These are phyloP conservation scores for Aspergillus japonicus DNA, from an alignment of 2,329 filamentous ascomycete species.

Conservation along the genomic window DNA sequence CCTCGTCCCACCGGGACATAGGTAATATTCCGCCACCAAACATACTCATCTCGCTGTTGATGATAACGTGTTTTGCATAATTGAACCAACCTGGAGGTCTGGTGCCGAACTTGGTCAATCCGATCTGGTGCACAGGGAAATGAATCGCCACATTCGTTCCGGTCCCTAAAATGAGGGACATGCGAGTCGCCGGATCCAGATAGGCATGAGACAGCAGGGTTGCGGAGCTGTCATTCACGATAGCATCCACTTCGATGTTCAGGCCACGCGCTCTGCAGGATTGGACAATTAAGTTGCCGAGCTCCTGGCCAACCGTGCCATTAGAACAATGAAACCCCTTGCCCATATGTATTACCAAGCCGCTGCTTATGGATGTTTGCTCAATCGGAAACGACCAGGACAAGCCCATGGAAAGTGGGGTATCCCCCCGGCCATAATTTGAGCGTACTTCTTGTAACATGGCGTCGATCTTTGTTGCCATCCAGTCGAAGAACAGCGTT, in stretches of 20 bases:
- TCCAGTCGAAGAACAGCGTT: slow-evolving; percentile 64
- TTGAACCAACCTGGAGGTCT: slow-evolving; percentile 57
- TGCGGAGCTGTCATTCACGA: slow-evolving; percentile 64
- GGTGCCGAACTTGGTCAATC: slow-evolving; percentile 55
- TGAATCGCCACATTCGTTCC: slow-evolving; percentile 65
- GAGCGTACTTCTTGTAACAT: slow-evolving; percentile 49
- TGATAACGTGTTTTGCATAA: slow-evolving; percentile 59
- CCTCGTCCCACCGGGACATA: slow-evolving; percentile 61
- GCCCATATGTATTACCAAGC: slow-evolving; percentile 61
- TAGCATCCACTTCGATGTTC: slow-evolving; percentile 60
- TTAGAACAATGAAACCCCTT: slow-evolving; percentile 64
- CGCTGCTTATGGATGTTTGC: slow-evolving; percentile 60
- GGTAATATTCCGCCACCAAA: slow-evolving; percentile 59
- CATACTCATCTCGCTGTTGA: slow-evolving; percentile 68
- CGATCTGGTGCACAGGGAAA: slow-evolving; percentile 56
- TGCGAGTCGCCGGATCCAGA: slow-evolving; percentile 58
- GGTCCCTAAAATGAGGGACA: slow-evolving; percentile 64
- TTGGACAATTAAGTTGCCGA: slow-evolving; percentile 58
- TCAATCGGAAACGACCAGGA: slow-evolving; percentile 68
- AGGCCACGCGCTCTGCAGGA: slow-evolving; percentile 56
- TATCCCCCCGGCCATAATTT: slow-evolving; percentile 38
- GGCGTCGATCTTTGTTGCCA: slow-evolving; percentile 59
- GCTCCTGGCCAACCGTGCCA: slow-evolving; percentile 58
- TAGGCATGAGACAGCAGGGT: slow-evolving; percentile 63
- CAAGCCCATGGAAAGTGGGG: slow-evolving; percentile 57